Evolutionary conservation across 1,139 yeast species (phyloP), one percentile per base, ranked within the genome.

Genomic region (Geotrichum fermentans): DNA sequence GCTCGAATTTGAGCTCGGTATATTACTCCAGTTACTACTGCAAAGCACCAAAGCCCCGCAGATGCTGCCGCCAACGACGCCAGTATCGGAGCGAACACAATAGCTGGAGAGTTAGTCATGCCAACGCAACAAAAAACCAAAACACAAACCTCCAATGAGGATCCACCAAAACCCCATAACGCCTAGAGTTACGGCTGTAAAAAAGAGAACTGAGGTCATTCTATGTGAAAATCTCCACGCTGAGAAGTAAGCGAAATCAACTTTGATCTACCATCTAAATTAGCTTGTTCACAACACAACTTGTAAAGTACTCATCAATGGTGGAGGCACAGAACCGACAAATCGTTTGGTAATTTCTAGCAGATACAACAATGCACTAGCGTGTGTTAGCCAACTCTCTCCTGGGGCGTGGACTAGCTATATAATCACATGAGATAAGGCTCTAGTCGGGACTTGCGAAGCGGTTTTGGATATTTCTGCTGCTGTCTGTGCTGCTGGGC

Each of bases 381-480:
- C 14, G 22, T 14, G 22, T 2, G 17, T 30, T 5, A n/a, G n/a
- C n/a, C n/a, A n/a, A n/a, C n/a, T n/a, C n/a, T n/a, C n/a, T n/a
- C n/a, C n/a, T n/a, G n/a, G n/a, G n/a, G n/a, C n/a, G n/a, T n/a
- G n/a, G n/a, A n/a, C n/a, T n/a, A n/a, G n/a, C n/a, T n/a, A n/a
- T n/a, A n/a, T 6, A 40, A 29, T n/a, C 36, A 46, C 49, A 46
- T 40, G 30, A 46, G 38, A 21, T 40, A 46, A 16, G 49, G 49
- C 39, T 46, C 49, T 10, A 46, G 37, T 13, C 49, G 32, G 7
- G 49, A 46, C 10, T 35, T 39, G 17, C 45, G 49, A 28, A 40
- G 42, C 20, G 45, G 49, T 16, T 35, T 16, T 5, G 28, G 8
- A 10, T 6, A 6, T 6, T 24, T 6, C 28, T 24, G 28, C 28